Conservation (phyloP, 139 green algal species). For the Micromonas pusilla region DNA sequence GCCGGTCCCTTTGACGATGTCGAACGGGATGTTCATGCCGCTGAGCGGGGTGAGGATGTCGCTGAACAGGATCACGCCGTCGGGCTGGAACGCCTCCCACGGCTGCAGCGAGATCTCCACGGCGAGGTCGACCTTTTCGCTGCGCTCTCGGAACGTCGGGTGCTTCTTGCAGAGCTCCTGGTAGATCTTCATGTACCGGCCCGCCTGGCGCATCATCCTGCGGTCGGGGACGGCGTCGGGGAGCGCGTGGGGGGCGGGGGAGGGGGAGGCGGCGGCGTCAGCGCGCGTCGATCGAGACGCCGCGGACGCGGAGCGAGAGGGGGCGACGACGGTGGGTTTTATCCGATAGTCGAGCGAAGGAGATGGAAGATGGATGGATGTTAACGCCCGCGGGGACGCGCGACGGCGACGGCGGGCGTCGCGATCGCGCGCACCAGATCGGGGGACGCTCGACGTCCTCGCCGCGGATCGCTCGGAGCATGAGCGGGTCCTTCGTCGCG, state of each 20-base stretch:
- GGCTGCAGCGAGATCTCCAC: conserved; percentile 90
- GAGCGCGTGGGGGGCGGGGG: too few relatives aligned
- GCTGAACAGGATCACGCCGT: conserved; percentile 56
- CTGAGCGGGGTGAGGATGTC: conserved; percentile 77
- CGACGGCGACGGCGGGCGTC: too few relatives aligned
- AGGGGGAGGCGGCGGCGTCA: too few relatives aligned
- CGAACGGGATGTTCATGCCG: conserved; percentile 67
- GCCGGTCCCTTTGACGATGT: conserved; percentile 72
- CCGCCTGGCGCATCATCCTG: conserved; percentile 96
- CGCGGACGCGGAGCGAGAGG: too few relatives aligned
- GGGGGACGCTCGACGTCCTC: conserved; percentile 79
- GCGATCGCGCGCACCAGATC: too few relatives aligned
- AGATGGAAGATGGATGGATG: too few relatives aligned
- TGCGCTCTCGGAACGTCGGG: conserved; percentile 82
- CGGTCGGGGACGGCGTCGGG: too few relatives aligned
- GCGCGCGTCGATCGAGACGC: too few relatives aligned
- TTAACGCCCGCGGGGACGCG: too few relatives aligned
- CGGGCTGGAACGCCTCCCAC: conserved; percentile 68
- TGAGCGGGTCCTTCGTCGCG: conserved; percentile 53
- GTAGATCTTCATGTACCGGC: conserved; percentile 76
- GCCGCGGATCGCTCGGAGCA: conserved; percentile 71
- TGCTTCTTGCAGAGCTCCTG: conserved; percentile 80
- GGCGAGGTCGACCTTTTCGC: conserved; percentile 88
- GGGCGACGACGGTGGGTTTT: too few relatives aligned
- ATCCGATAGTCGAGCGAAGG: too few relatives aligned